Base-by-base conservation (phyloP, 768 basidiomycete genomes). In the Russula olivacea region DNA sequence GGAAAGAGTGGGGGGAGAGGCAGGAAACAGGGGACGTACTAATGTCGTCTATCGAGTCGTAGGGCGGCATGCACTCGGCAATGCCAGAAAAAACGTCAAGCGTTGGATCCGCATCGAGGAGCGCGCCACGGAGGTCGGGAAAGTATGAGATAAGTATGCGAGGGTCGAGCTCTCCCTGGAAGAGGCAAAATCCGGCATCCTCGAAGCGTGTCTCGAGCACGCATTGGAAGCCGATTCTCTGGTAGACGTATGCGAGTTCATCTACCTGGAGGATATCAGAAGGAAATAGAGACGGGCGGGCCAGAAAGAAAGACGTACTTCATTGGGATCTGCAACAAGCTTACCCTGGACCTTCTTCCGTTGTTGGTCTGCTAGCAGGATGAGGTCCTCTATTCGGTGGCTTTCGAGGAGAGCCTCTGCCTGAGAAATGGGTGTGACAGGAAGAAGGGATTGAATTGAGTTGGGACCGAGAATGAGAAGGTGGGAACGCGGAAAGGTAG, bases 111-210 rank as follows among this genome's bases (percentile, higher is more conserved):
- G 75, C 67, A 12, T 67, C 68, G 70, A 88, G 86, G 30, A 93
- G 75, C 12, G 78, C 74, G 21, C 88, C 89, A 32, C 87, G 80
- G n/a, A 94, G 75, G 63, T 85, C 80, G 8, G 90, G 85, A 69
- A 86, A 95, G 72, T 91, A 87, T 65, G 89, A 85, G 64, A 95
- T 77, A 43, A 93, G 79, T 3, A 94, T 72, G 15, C 93, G 83
- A 0, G 93, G 91, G 74, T 97, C 93, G n/a, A 91, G 74, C 50
- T 87, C 83, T 40, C 91, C 93, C 59, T 84, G 80, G 69, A 88
- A 85, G 61, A 96, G 80, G 69, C 90, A 81, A 65, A 81, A 82
- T 19, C 87, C 88, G 1, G 93, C 93, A 61, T 91, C 88, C 64
- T 89, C 86, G 71, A 97, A 95, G 55, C 86, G 77, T 0, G 91